A percentile compares a stretch with the other conserved stretches of the same genome.
Conservation (phyloP, 345 rosid genomes). For the Lepidium aucheri region DNA sequence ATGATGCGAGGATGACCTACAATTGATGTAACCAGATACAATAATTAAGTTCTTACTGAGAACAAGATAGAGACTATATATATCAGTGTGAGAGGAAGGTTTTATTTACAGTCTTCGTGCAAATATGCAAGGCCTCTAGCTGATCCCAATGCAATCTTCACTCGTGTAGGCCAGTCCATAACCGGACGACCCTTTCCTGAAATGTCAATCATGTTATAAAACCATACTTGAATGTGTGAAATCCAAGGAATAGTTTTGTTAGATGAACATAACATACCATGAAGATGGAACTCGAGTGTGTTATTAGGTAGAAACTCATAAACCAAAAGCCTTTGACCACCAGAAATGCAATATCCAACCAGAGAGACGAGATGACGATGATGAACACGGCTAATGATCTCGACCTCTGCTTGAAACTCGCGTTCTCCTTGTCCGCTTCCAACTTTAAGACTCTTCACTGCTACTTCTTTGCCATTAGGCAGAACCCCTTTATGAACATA, state of each 20-base stretch:
- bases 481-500: conserved; percentile 73
- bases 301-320: conserved; percentile 71
- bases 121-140: conserved; percentile 93
- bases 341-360: conserved; percentile 68
- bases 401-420: conserved; percentile 85
- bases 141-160: conserved; percentile 79
- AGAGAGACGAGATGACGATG: conserved; percentile 90
- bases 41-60: background rate
- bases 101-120: conserved; percentile 89
- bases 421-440: conserved; percentile 79
- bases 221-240: background rate
- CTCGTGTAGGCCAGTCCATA: conserved; percentile 66
- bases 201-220: background rate
- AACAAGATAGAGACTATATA: background rate
- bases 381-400: conserved; percentile 87
- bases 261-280: conserved; percentile 36
- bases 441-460: conserved; percentile 70
- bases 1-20: conserved; percentile 86
- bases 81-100: background rate
- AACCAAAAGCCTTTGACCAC: conserved; percentile 51
- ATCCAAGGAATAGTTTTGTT: background rate
- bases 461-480: conserved; percentile 74
- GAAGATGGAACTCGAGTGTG: conserved; percentile 73
- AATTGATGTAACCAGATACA: background rate
- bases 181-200: conserved; percentile 54